These are phyloP conservation scores for Candida boleticola DNA, from an alignment of 805 yeast genomes.

Conservation along the genomic window DNA sequence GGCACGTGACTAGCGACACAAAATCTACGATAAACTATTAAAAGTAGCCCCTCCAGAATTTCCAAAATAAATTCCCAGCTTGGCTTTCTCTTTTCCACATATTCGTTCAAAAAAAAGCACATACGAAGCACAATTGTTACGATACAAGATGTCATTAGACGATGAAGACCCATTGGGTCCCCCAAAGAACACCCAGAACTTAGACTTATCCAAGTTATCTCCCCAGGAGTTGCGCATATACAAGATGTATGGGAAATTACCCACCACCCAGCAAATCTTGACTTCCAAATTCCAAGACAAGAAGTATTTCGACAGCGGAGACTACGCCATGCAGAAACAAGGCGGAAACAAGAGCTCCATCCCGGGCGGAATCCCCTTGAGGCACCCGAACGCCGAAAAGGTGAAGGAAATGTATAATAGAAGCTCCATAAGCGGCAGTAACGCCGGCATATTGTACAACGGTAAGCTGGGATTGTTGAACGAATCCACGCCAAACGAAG, in stretches of 20 bases:
- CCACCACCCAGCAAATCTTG: conserved; percentile 74
- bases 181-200: conserved; percentile 41
- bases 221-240: conserved; percentile 81
- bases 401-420: conserved; percentile 57
- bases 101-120: too few relatives aligned
- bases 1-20: too few relatives aligned
- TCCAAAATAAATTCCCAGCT: too few relatives aligned
- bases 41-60: too few relatives aligned
- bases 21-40: too few relatives aligned
- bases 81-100: too few relatives aligned
- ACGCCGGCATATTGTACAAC: conserved; percentile 41
- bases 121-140: too few relatives aligned
- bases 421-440: conserved; percentile 53
- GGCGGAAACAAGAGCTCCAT: conserved; percentile 32
- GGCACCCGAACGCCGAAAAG: conserved; percentile 55
- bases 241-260: conserved; percentile 81
- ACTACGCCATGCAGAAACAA: conserved; percentile 75
- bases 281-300: conserved; percentile 79
- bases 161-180: conserved; percentile 54
- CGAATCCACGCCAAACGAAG: conserved; percentile 39
- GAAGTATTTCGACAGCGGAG: conserved; percentile 92
- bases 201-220: conserved; percentile 57
- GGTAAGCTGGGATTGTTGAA: conserved; percentile 57
- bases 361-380: conserved; percentile 37
- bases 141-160: conserved; percentile 31